phyloP scores from a whole-genome alignment of 495 filamentous ascomycete species.

The Immersiella caudata region DNA sequence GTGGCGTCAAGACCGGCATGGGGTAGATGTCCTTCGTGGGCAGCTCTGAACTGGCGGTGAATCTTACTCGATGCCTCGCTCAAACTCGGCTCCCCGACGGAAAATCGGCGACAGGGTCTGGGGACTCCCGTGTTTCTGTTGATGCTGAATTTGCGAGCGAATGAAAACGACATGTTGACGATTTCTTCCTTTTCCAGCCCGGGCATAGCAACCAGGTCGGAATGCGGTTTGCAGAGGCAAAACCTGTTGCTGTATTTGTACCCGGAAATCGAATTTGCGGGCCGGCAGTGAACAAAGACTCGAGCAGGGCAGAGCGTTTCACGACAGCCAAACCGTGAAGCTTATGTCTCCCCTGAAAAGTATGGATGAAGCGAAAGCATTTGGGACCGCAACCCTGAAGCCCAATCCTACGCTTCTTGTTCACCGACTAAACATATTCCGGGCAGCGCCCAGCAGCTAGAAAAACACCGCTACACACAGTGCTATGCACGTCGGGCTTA shows the following conservation, averaged over 20 bases:
- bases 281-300: not conserved
- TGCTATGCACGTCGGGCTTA: slow-evolving; percentile 1
- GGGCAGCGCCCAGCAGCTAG: slow-evolving; percentile 9
- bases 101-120: slow-evolving; percentile 52
- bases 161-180: slow-evolving; percentile 33
- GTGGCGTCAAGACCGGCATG: slow-evolving; percentile 88
- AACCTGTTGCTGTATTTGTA: not conserved
- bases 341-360: not conserved
- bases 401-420: not conserved
- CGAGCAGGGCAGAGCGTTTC: not conserved
- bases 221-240: not conserved
- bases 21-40: slow-evolving; percentile 84
- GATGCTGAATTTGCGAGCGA: slow-evolving; percentile 59
- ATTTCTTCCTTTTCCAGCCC: not conserved
- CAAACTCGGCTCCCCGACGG: slow-evolving; percentile 51
- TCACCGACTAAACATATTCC: slow-evolving; percentile 1
- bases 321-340: not conserved
- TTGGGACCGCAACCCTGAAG: not conserved
- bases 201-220: not conserved
- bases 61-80: slow-evolving; percentile 76
- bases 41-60: slow-evolving; percentile 80
- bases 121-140: slow-evolving; percentile 59
- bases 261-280: not conserved
- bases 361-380: not conserved
- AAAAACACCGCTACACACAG: not conserved